phyloP scores from a whole-genome alignment of 257 asterid genomes.

The Craterostigma plantagineum region DNA sequence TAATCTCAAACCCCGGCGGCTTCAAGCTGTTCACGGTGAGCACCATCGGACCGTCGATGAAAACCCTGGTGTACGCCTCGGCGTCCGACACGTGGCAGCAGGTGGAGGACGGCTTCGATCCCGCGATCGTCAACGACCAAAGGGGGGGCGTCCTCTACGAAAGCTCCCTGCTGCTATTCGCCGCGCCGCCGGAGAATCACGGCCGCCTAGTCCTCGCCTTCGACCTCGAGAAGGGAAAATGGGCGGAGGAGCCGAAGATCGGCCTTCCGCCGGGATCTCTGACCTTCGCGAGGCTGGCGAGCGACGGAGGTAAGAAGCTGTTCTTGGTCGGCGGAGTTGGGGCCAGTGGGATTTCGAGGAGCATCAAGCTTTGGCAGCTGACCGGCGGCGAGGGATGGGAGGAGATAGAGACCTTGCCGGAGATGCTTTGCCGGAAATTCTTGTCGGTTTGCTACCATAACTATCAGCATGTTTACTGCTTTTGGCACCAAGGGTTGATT shows the following conservation, averaged over 20 bases:
- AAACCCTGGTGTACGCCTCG: constrained; percentile 28
- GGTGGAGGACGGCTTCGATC: constrained; percentile 15
- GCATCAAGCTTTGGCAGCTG: constrained; percentile 52
- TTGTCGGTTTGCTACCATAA: constrained; percentile 54
- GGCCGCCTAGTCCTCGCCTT: constrained; percentile 13
- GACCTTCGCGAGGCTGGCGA: constrained; percentile 31
- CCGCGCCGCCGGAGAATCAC: constrained; percentile 45
- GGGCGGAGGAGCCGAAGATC: constrained; percentile 17
- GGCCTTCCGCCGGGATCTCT: constrained; percentile 17
- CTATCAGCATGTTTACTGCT: constrained; percentile 62
- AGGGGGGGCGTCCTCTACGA: constrained; percentile 29
- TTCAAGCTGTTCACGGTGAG: constrained; percentile 29
- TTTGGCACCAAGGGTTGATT: constrained; percentile 64
- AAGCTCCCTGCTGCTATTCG: constrained; percentile 17
- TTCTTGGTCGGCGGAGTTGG: constrained; percentile 66
- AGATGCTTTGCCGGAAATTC: constrained; percentile 43
- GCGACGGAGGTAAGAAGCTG: constrained; percentile 22
- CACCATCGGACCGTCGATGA: constrained; percentile 12
- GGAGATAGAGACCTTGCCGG: constrained; percentile 44
- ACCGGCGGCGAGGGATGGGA: constrained; percentile 23
- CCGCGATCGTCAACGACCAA: constrained; percentile 16
- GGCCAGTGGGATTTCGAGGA: constrained; percentile 39
- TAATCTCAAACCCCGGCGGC: constrained; percentile 12
- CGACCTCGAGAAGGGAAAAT: constrained; percentile 24
- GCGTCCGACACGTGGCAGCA: constrained; percentile 15